phyloP scores from a whole-genome alignment of 164 flowering plant species.

The Vitis cinerea region DNA sequence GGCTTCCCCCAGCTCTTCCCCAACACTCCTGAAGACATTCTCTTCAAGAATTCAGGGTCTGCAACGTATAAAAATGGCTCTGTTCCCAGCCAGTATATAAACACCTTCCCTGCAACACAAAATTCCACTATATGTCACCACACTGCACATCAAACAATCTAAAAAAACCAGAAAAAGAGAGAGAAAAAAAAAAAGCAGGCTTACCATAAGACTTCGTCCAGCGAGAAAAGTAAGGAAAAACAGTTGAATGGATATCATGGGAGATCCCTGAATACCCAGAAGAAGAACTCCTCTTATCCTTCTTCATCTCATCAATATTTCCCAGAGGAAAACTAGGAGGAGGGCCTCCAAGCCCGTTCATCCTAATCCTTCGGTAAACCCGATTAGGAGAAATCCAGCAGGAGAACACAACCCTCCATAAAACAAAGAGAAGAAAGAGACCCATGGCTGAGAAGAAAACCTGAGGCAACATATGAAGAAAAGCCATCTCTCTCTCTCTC shows the following conservation, averaged over 20 bases:
- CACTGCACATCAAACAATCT: no score
- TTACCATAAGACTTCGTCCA: constrained; percentile 76
- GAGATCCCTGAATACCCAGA: constrained; percentile 14
- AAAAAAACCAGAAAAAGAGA: no score
- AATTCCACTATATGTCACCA: not conserved
- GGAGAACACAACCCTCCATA: constrained; percentile 16
- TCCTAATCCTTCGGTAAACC: constrained; percentile 35
- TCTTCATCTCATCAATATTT: constrained; percentile 57
- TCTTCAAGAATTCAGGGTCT: constrained; percentile 75
- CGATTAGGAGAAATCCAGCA: constrained; percentile 54
- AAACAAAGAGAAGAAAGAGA: constrained; percentile 13
- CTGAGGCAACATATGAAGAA: constrained; percentile 13
- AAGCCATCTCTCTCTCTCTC: constrained; percentile 22
- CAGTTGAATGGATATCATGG: constrained; percentile 70
- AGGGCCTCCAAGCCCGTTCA: constrained; percentile 72
- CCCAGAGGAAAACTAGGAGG: constrained; percentile 83
- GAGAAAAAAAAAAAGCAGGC: not conserved
- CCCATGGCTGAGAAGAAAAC: constrained; percentile 17
- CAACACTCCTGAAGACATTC: constrained; percentile 48
- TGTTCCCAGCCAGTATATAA: constrained; percentile 83
- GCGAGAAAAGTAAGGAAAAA: constrained; percentile 65
- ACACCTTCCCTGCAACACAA: constrained; percentile 67
- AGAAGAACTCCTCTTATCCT: constrained; percentile 5
- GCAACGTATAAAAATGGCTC: constrained; percentile 87
- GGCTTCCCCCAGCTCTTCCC: constrained; percentile 94